These are phyloP conservation scores for Protostelium mycophagum DNA, from an alignment of 78 protist species.

Conservation along the genomic window DNA sequence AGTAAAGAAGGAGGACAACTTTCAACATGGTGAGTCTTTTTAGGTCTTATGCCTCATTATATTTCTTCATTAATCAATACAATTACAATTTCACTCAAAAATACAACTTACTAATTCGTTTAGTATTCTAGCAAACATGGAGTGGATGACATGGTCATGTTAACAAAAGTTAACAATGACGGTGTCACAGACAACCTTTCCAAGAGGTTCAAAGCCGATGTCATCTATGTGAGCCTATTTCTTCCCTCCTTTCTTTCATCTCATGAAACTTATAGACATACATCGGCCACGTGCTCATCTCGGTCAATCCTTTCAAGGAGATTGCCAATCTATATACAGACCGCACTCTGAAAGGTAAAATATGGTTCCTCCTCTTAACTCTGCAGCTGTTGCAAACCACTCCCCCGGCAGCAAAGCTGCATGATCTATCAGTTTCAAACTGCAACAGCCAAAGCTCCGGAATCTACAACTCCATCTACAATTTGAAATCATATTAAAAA, in stretches of 20 bases:
- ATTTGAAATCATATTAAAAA: no score
- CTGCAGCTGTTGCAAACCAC: no score
- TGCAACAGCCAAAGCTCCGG: neutral
- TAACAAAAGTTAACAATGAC: conserved; percentile 67
- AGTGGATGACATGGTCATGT: conserved; percentile 87
- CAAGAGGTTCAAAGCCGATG: conserved; percentile 63
- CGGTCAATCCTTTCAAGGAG: conserved; percentile 85
- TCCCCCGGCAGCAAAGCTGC: conserved; percentile 21
- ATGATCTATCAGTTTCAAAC: neutral
- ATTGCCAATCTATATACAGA: conserved; percentile 48
- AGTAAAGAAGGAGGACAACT: no score
- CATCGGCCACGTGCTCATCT: conserved; percentile 85
- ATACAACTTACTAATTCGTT: no score
- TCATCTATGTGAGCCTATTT: conserved; percentile 66
- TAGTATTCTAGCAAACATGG: conserved; percentile 38
- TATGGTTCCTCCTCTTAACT: no score
- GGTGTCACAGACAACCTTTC: conserved; percentile 71
- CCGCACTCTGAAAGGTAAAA: conserved; percentile 19
- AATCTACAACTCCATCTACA: neutral
- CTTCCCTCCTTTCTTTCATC: neutral
- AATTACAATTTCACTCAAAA: no score
- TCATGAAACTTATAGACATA: conserved; percentile 50
- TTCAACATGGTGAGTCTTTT: no score
- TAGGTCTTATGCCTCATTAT: no score
- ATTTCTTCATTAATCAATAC: no score